Evolutionary conservation across 2,329 filamentous ascomycete species (phyloP), one percentile per base, ranked within the genome.

Genomic region (Aspergillus nomiae): DNA sequence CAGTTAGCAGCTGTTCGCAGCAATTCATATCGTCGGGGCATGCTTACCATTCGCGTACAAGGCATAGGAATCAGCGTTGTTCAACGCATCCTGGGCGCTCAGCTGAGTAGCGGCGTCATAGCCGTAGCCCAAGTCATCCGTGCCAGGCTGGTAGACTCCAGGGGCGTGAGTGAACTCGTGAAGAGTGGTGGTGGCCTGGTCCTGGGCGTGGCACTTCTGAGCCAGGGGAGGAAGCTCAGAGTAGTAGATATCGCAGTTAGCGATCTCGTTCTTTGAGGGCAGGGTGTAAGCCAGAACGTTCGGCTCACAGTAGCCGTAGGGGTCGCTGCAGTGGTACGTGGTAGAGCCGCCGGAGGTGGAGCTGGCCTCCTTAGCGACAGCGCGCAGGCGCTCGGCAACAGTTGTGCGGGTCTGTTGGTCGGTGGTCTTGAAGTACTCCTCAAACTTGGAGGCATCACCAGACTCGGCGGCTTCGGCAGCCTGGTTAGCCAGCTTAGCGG

Each of bases 111-210:
- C 73, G 55, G 81, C 81, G 7, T 80, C 74, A 69, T 89, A 90
- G 28, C 86, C 87, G 67, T 86, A 87, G 30, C 80, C 84, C 59
- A 84, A 78, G 70, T 91, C 89, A 2, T 82, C 74, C 2, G 88
- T 90, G 9, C 87, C 86, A 61, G 85, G 86, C 64, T 66, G 73
- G 63, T 78, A 83, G 14, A 84, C 80, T 76, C 78, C 81, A 72
- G 83, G 76, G 24, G 84, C 81, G 71, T 91, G 89, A 10, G 88
- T 89, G 68, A 83, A 80, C 81, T 91, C 89, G 71, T 91, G 89
- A n/a, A 91, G 74, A 34, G 83, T 83, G 16, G 88, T 90, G 16
- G 84, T 88, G 2, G 85, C 86, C 77, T 89, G 86, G 71, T 90
- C 89, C 76, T 90, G 88, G 3, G 70, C 83, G 72, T 90, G 87